Conservation (phyloP, 1,284 basidiomycete species). For the Pascua guehoae region DNA sequence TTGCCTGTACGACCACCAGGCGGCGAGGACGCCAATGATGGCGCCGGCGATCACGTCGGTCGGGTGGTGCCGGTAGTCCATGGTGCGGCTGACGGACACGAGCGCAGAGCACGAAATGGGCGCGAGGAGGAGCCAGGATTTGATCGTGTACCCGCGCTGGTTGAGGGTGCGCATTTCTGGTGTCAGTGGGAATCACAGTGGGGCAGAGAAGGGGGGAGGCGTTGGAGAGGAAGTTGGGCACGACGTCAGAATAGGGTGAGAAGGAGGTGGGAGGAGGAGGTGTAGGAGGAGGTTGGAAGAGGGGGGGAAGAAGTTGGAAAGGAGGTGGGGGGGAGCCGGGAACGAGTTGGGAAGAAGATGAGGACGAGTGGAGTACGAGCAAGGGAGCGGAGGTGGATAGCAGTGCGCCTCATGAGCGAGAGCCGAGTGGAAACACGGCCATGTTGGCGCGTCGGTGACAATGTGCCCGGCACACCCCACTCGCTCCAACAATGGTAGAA, state of each 20-base stretch:
- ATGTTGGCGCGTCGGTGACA: too few species aligned
- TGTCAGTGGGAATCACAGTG: conserved; percentile 51
- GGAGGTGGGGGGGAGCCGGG: too few species aligned
- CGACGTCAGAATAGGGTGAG: background rate
- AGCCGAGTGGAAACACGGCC: too few species aligned
- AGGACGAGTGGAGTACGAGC: too few species aligned
- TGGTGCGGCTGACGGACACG: conserved; percentile 80
- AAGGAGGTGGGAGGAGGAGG: background rate
- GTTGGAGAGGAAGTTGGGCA: background rate
- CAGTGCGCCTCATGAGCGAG: too few species aligned
- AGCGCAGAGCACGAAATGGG: conserved; percentile 76
- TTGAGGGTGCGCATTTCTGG: conserved; percentile 83
- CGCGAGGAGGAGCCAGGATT: conserved; percentile 76
- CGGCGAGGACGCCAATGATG: conserved; percentile 35
- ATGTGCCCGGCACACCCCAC: too few species aligned
- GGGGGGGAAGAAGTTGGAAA: too few species aligned
- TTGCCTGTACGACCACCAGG: conserved; percentile 45
- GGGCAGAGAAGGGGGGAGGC: background rate
- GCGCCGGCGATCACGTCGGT: conserved; percentile 44
- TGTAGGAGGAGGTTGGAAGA: background rate
- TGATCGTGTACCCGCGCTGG: conserved; percentile 70
- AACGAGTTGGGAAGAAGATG: too few species aligned
- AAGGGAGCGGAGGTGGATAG: too few species aligned
- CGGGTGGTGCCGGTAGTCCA: conserved; percentile 52
- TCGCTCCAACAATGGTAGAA: too few species aligned